A percentile compares a stretch with the other conserved stretches of the same genome.
Evolutionary conservation across 805 yeast species (phyloP).

Genomic region (Diddensiella santjacobensis): DNA sequence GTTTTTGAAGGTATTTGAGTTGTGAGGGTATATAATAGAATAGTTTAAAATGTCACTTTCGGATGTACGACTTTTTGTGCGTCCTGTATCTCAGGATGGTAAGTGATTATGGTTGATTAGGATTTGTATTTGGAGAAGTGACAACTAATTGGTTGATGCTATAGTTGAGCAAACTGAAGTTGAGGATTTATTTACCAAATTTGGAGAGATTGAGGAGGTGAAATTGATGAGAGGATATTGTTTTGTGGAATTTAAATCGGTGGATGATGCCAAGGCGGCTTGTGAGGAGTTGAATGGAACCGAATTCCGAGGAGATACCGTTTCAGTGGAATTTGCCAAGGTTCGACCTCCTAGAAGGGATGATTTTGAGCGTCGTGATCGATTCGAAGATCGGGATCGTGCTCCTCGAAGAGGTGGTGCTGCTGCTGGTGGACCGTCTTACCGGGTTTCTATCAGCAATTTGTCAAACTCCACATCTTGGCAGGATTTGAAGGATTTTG

Average conservation of each 20-base stretch:
- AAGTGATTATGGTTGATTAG: not conserved
- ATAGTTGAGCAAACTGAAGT: slow-evolving; percentile 33
- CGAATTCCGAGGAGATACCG: slow-evolving; percentile 34
- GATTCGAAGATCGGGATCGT: slow-evolving; percentile 22
- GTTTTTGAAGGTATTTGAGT: too few relatives aligned
- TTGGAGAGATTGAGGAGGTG: slow-evolving; percentile 53
- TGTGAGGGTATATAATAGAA: too few relatives aligned
- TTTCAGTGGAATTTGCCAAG: slow-evolving; percentile 35
- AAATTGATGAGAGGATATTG: slow-evolving; percentile 46
- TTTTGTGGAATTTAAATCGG: slow-evolving; percentile 30
- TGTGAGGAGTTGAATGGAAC: slow-evolving; percentile 29
- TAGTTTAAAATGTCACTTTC: slow-evolving; percentile 17
- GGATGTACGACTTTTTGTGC: slow-evolving; percentile 16
- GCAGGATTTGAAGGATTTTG: slow-evolving; percentile 61
- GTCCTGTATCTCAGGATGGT: slow-evolving; percentile 17
- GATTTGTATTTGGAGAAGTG: not conserved
- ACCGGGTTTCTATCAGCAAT: slow-evolving; percentile 27
- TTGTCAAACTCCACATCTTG: slow-evolving; percentile 29
- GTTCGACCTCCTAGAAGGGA: slow-evolving; percentile 27
- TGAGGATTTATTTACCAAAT: slow-evolving; percentile 43
- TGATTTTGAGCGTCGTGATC: slow-evolving; percentile 20
- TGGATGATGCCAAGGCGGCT: slow-evolving; percentile 32
- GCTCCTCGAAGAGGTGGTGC: slow-evolving; percentile 3
- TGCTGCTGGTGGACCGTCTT: slow-evolving; percentile 15
- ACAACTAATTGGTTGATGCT: not conserved